Conservation (phyloP, 805 yeast genomes). For the Geotrichum ghanense region DNA sequence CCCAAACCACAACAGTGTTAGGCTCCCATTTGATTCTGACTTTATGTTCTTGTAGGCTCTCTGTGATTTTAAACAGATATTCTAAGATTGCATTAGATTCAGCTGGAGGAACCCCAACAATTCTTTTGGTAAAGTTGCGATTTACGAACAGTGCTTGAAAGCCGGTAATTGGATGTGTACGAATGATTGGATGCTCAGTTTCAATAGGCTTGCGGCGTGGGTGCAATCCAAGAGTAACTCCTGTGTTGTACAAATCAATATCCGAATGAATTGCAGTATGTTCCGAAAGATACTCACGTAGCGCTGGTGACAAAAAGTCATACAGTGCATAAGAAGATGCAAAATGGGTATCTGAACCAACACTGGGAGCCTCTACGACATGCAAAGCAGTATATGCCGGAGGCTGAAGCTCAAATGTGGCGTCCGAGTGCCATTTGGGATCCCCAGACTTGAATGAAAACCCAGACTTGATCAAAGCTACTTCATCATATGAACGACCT, state of each 20-base stretch:
- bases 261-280: conserved; percentile 60
- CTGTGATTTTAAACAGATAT: conserved; percentile 42
- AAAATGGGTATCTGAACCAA: conserved; percentile 74
- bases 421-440: conserved; percentile 51
- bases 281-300: conserved; percentile 46
- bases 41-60: conserved; percentile 49
- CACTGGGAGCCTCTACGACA: conserved; percentile 40
- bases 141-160: conserved; percentile 45
- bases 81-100: conserved; percentile 40
- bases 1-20: conserved; percentile 64
- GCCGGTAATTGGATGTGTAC: conserved; percentile 53
- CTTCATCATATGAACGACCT: too few relatives aligned
- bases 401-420: conserved; percentile 45
- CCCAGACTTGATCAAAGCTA: conserved; percentile 49
- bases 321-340: conserved; percentile 64
- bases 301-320: conserved; percentile 54
- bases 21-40: conserved; percentile 65
- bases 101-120: conserved; percentile 55
- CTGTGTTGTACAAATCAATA: conserved; percentile 31
- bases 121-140: conserved; percentile 45
- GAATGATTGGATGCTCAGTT: conserved; percentile 44
- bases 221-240: conserved; percentile 31
- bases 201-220: conserved; percentile 34
- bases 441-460: too few relatives aligned
- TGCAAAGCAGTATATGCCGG: conserved; percentile 46